A percentile compares a stretch with the other conserved stretches of the same genome.
Evolutionary conservation across 1,284 basidiomycete genomes (phyloP).

Genomic region (Erythrobasidium hasegawianum): DNA sequence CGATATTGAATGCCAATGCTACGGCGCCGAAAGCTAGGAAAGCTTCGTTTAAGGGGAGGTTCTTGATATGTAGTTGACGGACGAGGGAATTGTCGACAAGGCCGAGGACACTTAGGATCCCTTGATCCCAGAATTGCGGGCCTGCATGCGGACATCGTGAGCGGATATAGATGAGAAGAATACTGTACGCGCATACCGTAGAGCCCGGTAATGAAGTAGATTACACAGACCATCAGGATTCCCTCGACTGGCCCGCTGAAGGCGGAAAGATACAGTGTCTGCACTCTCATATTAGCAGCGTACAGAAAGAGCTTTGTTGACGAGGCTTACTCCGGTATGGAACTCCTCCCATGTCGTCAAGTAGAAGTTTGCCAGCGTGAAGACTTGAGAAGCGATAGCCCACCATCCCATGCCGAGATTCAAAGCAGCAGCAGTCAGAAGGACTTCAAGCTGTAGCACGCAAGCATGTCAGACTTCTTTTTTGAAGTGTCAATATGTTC

Average conservation of each 20-base stretch:
- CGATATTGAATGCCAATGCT: slow-evolving; percentile 76
- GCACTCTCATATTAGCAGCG: not conserved
- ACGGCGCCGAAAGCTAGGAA: slow-evolving; percentile 79
- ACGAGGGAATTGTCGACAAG: slow-evolving; percentile 58
- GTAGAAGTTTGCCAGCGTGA: slow-evolving; percentile 89
- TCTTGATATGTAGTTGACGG: slow-evolving; percentile 48
- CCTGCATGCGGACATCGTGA: slow-evolving; percentile 40
- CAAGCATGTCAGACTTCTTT: not conserved
- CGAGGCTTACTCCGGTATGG: slow-evolving; percentile 65
- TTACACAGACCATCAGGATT: slow-evolving; percentile 75
- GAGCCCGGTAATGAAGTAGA: slow-evolving; percentile 74
- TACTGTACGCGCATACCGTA: slow-evolving; percentile 55
- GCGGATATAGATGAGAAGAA: not conserved
- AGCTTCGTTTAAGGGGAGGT: slow-evolving; percentile 74
- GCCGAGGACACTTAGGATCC: slow-evolving; percentile 61
- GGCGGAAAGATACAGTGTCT: slow-evolving; percentile 82
- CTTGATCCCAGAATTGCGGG: slow-evolving; percentile 77
- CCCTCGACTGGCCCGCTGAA: slow-evolving; percentile 97
- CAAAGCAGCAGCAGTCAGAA: slow-evolving; percentile 76
- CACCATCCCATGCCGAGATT: slow-evolving; percentile 92
- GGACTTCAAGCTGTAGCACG: slow-evolving; percentile 68
- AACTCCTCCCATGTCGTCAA: slow-evolving; percentile 96
- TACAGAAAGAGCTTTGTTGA: not conserved
- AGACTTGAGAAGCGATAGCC: slow-evolving; percentile 85
- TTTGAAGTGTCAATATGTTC: not conserved